Conservation (phyloP, 2,329 filamentous ascomycete genomes). For the Pestalotiopsis sp. region DNA sequence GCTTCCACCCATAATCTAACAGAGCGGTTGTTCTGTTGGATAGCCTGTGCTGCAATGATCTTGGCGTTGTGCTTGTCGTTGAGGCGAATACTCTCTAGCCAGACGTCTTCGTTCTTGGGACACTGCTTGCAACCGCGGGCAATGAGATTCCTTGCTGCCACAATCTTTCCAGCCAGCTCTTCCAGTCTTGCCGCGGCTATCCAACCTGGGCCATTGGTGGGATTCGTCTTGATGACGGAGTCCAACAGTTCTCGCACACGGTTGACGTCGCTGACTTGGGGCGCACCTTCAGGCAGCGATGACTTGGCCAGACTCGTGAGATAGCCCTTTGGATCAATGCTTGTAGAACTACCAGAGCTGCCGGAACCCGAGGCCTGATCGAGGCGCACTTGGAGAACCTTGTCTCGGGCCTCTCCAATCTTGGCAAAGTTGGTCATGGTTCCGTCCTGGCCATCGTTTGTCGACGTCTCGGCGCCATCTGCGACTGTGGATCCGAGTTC, state of each 20-base stretch:
- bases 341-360: slow-evolving; percentile 81
- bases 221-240: slow-evolving; percentile 96
- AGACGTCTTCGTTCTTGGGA: slow-evolving; percentile 91
- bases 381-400: slow-evolving; percentile 90
- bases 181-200: slow-evolving; percentile 92
- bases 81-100: slow-evolving; percentile 93
- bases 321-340: slow-evolving; percentile 93
- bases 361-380: slow-evolving; percentile 79
- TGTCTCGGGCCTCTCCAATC: slow-evolving; percentile 94
- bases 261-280: slow-evolving; percentile 92
- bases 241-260: slow-evolving; percentile 90
- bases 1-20: slow-evolving; percentile 93
- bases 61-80: slow-evolving; percentile 94
- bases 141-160: slow-evolving; percentile 86
- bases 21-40: slow-evolving; percentile 87
- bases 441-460: slow-evolving; percentile 64
- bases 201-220: slow-evolving; percentile 92
- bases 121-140: slow-evolving; percentile 87
- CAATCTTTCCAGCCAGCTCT: slow-evolving; percentile 88
- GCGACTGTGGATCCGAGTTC: slow-evolving; percentile 89
- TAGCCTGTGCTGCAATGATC: slow-evolving; percentile 90
- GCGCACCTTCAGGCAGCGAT: slow-evolving; percentile 76
- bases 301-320: slow-evolving; percentile 88
- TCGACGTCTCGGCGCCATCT: slow-evolving; percentile 69
- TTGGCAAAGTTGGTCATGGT: slow-evolving; percentile 98